Conservation (phyloP, 495 filamentous ascomycete genomes). For the Hypoxylon cercidicola region DNA sequence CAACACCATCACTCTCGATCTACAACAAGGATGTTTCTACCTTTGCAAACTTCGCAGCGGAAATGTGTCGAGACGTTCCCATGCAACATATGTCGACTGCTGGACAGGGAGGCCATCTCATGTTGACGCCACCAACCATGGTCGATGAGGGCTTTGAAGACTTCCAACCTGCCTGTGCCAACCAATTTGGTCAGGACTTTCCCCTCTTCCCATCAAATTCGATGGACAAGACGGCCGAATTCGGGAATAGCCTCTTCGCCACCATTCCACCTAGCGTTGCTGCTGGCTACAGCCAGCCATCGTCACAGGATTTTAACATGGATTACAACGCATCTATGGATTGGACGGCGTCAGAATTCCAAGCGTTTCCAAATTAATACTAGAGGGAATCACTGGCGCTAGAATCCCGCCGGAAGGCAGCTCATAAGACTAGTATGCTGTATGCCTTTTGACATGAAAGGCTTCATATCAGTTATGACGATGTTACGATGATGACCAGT, state of each 20-base stretch:
- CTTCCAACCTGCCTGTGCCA: conserved; percentile 43
- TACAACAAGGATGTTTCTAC: conserved; percentile 54
- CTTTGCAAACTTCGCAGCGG: conserved; percentile 44
- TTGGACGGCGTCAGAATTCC: conserved; percentile 53
- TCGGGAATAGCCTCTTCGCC: conserved; percentile 50
- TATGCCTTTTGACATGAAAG: conserved; percentile 17
- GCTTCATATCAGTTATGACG: conserved; percentile 22
- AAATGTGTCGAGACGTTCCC: conserved; percentile 50
- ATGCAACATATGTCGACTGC: conserved; percentile 67
- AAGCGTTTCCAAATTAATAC: conserved; percentile 37
- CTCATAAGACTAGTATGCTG: conserved; percentile 1
- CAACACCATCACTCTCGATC: conserved; percentile 49
- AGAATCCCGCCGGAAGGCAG: conserved; percentile 27
- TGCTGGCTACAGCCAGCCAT: conserved; percentile 53
- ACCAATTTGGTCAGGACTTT: conserved; percentile 57
- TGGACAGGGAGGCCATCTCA: conserved; percentile 70
- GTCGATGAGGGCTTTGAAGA: conserved; percentile 64
- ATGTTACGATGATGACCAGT: conserved; percentile 43
- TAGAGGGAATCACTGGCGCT: background rate
- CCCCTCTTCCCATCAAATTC: conserved; percentile 53
- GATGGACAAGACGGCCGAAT: conserved; percentile 40
- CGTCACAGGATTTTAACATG: conserved; percentile 54
- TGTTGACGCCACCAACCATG: conserved; percentile 69
- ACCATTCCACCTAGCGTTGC: conserved; percentile 50
- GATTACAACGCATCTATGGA: conserved; percentile 47